Evolutionary conservation across 768 basidiomycete species (phyloP).

Genomic region (Dioszegia crocea): DNA sequence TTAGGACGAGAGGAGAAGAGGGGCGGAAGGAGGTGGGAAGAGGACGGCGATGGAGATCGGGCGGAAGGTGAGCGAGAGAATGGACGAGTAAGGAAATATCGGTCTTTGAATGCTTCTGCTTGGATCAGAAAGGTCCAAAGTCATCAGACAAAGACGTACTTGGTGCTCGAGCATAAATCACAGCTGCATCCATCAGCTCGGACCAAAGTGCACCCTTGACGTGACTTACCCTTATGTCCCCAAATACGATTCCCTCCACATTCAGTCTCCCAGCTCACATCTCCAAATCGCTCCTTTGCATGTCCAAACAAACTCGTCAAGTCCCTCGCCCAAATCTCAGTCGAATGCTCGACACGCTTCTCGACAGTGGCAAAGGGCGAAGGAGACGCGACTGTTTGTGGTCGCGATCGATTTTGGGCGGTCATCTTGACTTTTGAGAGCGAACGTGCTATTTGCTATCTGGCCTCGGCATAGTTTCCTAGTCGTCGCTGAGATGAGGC

Average conservation of each 20-base stretch:
- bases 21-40: constrained; percentile 14
- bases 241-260: constrained; percentile 56
- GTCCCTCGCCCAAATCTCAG: constrained; percentile 72
- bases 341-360: constrained; percentile 53
- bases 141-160: constrained; percentile 53
- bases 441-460: neutral
- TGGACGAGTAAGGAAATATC: constrained; percentile 64
- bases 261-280: constrained; percentile 73
- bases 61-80: constrained; percentile 57
- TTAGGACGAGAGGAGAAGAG: constrained; percentile 14
- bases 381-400: neutral
- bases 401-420: neutral
- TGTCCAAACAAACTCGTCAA: constrained; percentile 69
- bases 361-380: constrained; percentile 25
- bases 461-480: neutral
- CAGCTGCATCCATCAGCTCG: constrained; percentile 53
- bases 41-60: constrained; percentile 20
- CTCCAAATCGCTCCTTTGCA: constrained; percentile 89
- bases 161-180: constrained; percentile 90
- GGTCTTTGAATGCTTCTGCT: constrained; percentile 67
- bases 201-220: neutral
- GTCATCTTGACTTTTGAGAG: neutral
- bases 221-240: constrained; percentile 83
- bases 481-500: neutral
- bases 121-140: neutral